Conservation (phyloP, 805 yeast species). For the Candida gorgasii region DNA sequence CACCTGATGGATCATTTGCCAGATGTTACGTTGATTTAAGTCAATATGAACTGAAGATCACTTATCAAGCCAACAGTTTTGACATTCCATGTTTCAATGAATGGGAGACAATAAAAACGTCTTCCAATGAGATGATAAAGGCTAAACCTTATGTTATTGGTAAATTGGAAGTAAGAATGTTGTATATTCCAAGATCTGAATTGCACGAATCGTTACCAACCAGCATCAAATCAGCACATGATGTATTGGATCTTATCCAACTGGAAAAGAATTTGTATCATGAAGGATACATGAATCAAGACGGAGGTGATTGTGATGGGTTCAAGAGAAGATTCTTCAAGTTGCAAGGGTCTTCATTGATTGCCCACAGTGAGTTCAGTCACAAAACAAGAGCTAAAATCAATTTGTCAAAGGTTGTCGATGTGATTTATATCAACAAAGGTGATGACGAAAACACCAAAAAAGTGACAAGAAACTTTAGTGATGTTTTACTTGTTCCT, state of each 20-base stretch:
- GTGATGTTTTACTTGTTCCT: constrained; percentile 68
- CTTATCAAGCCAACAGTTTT: constrained; percentile 52
- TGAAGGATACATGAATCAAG: constrained; percentile 81
- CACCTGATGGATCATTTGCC: constrained; percentile 88
- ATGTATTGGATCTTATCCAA: constrained; percentile 32
- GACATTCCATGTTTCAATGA: constrained; percentile 72
- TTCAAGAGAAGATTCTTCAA: constrained; percentile 77
- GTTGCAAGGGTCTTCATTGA: constrained; percentile 66
- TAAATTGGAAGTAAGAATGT: constrained; percentile 64
- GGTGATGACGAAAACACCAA: constrained; percentile 24
- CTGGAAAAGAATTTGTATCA: constrained; percentile 26
- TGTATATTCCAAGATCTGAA: constrained; percentile 65
- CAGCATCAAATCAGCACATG: constrained; percentile 54
- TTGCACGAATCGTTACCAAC: constrained; percentile 66
- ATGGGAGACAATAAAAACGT: constrained; percentile 56
- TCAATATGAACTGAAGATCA: constrained; percentile 55
- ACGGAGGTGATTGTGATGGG: constrained; percentile 83
- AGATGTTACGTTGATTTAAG: constrained; percentile 67
- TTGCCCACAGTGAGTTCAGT: constrained; percentile 73
- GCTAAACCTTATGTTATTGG: constrained; percentile 61
- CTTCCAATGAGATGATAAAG: constrained; percentile 25
- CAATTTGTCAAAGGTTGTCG: constrained; percentile 67
- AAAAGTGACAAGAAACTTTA: constrained; percentile 55
- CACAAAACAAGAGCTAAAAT: constrained; percentile 73
- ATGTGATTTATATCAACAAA: constrained; percentile 47